Base-by-base conservation (phyloP, 1,139 yeast genomes). In the Kurtzmaniella quercitrusa region DNA sequence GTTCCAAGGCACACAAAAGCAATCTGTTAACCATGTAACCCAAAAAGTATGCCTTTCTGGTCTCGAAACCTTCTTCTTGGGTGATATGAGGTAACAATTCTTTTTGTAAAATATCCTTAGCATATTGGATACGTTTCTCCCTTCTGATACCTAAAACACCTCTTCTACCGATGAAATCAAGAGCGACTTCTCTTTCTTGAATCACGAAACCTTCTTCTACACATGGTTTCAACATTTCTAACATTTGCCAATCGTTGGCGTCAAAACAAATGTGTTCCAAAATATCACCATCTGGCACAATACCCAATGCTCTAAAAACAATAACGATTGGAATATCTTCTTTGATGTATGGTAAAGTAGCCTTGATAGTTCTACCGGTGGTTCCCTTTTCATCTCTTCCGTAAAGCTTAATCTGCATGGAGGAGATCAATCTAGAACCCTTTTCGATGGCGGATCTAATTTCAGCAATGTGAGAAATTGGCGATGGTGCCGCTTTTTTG, bases 141-240 rank as follows among this genome's bases (percentile, higher is more conserved):
- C 95, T 84, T 67, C 89, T 85, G 53, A 93, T 89, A 72, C 98
- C 98, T 56, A 89, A 75, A 6, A 79, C 82, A 68, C 98, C 98
- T 82, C 99, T 89, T 73, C 98, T 87, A 53, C 98, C 99, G 59
- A 93, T 93, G 65, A 84, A 93, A 74, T 93, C 98, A 52, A 93
- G 79, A 1, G 98, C 98, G 42, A 94, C 96, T 70, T 93, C 98
- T 60, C 96, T 84, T 62, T 94, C 98, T 69, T 94, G 98, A 49
- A 94, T 91, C 41, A 93, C 95, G 65, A 93, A 94, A 45, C 97
- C 98, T 71, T 94, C 98, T 66, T 94, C 99, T 49, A 94, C 95
- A 78, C 98, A 93, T 3, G 99, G 98, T 63, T 93, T 94, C 60
- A 94, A 77, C 95, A 93, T 88, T 69, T 94, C 99, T 66, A 93